Evolutionary conservation across 345 rosid genomes (phyloP).

Genomic region (Lepidium didymum): DNA sequence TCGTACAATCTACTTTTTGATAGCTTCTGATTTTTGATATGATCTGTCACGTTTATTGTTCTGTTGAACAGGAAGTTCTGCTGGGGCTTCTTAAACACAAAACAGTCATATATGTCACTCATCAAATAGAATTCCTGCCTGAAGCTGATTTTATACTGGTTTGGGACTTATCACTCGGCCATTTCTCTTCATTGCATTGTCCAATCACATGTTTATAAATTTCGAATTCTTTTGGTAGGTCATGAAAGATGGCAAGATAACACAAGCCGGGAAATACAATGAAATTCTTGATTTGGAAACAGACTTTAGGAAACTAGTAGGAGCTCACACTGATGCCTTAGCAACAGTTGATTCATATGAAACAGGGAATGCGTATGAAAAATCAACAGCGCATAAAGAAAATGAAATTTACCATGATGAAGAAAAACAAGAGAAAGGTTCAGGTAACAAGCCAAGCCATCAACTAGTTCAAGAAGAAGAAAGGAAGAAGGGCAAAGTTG

Average conservation of each 20-base stretch:
- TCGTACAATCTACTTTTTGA: not conserved
- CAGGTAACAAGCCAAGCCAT: slow-evolving; percentile 33
- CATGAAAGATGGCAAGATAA: slow-evolving; percentile 74
- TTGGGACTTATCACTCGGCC: slow-evolving; percentile 1
- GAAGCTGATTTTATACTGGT: slow-evolving; percentile 67
- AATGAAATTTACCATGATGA: slow-evolving; percentile 20
- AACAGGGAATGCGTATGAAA: slow-evolving; percentile 21
- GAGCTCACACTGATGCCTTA: slow-evolving; percentile 65
- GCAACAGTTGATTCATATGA: slow-evolving; percentile 40
- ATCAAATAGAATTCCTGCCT: slow-evolving; percentile 56
- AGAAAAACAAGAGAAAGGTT: slow-evolving; percentile 35
- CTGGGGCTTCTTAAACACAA: slow-evolving; percentile 41
- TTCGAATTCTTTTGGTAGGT: slow-evolving; percentile 38
- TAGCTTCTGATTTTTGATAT: not conserved
- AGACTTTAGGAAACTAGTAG: slow-evolving; percentile 69
- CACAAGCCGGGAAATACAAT: slow-evolving; percentile 59
- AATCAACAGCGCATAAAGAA: slow-evolving; percentile 15
- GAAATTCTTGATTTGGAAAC: slow-evolving; percentile 59
- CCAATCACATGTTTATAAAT: not conserved
- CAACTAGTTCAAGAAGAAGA: slow-evolving; percentile 89
- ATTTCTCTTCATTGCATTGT: not conserved
- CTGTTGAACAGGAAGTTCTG: slow-evolving; percentile 44
- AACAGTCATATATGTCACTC: slow-evolving; percentile 61
- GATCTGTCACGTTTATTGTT: not conserved
- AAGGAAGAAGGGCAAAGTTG: slow-evolving; percentile 79